phyloP scores from a whole-genome alignment of 2,329 filamentous ascomycete genomes.

The Apiospora aurea region DNA sequence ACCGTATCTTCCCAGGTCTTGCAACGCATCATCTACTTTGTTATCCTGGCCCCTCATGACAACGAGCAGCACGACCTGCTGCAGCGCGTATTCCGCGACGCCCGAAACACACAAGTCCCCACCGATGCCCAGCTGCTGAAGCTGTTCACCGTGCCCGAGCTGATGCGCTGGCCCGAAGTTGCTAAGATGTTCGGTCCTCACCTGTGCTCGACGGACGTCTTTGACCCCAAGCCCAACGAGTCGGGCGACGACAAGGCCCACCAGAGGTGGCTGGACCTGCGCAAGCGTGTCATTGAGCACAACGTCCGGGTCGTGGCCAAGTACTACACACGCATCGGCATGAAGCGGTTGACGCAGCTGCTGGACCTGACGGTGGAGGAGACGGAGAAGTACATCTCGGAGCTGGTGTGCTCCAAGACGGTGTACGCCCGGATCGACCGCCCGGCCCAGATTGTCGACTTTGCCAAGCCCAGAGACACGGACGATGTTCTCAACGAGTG shows the following conservation, averaged over 20 bases:
- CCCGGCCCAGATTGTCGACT: slow-evolving; percentile 89
- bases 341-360: slow-evolving; percentile 87
- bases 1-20: slow-evolving; percentile 66
- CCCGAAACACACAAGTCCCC: slow-evolving; percentile 78
- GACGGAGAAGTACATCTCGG: slow-evolving; percentile 98
- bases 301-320: slow-evolving; percentile 97
- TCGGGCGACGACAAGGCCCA: slow-evolving; percentile 81
- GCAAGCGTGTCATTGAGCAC: slow-evolving; percentile 98
- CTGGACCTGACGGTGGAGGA: slow-evolving; percentile 93
- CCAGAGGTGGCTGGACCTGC: slow-evolving; percentile 90
- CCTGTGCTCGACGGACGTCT: slow-evolving; percentile 88
- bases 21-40: slow-evolving; percentile 96
- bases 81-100: slow-evolving; percentile 87
- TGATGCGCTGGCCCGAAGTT: slow-evolving; percentile 98
- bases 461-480: slow-evolving; percentile 91
- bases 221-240: slow-evolving; percentile 70
- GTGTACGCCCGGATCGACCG: slow-evolving; percentile 98
- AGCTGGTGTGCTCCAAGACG: slow-evolving; percentile 96
- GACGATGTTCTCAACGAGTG: slow-evolving; percentile 98
- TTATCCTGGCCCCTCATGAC: slow-evolving; percentile 95
- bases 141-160: slow-evolving; percentile 91
- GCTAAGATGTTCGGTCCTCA: slow-evolving; percentile 88
- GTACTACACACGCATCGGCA: slow-evolving; percentile 97
- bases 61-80: slow-evolving; percentile 98
- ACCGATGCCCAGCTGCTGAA: slow-evolving; percentile 87